Evolutionary conservation across 306 rosid species (phyloP).

Genomic region (Senna siamea): DNA sequence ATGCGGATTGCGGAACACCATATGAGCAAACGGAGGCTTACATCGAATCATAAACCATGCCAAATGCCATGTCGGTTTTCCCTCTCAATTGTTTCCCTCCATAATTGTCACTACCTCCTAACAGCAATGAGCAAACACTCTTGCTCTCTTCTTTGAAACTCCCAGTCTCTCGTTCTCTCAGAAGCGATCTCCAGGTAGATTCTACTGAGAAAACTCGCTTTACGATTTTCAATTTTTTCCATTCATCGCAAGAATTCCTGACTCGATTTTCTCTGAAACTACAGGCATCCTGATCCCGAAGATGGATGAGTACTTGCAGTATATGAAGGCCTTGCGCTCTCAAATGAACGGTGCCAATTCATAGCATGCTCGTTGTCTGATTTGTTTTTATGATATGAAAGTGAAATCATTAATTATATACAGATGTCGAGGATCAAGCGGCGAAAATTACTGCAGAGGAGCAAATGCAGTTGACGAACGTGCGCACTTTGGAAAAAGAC

Average conservation of each 20-base stretch:
- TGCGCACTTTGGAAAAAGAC: constrained; percentile 67
- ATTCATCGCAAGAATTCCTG: not conserved
- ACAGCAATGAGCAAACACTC: not conserved
- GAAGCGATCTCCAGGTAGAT: not conserved
- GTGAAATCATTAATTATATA: constrained; percentile 14
- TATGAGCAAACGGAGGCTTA: too few species aligned
- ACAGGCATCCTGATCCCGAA: constrained; percentile 15
- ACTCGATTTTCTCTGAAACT: not conserved
- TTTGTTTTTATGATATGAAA: constrained; percentile 2
- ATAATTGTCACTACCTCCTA: not conserved
- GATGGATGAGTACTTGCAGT: constrained; percentile 88
- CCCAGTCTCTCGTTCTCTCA: not conserved
- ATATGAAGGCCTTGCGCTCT: constrained; percentile 80
- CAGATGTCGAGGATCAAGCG: constrained; percentile 88
- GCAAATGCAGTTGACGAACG: constrained; percentile 65
- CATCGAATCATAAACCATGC: too few species aligned
- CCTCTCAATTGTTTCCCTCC: constrained; percentile 10
- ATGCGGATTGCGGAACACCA: too few species aligned
- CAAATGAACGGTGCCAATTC: constrained; percentile 77
- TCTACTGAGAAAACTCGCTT: not conserved
- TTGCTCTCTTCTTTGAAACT: not conserved
- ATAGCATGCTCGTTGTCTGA: not conserved
- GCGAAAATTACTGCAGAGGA: constrained; percentile 83
- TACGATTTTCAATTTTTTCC: not conserved
- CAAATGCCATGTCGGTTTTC: too few species aligned